These are phyloP conservation scores for Crotalaria pallida DNA, from an alignment of 306 rosid genomes.

Conservation along the genomic window DNA sequence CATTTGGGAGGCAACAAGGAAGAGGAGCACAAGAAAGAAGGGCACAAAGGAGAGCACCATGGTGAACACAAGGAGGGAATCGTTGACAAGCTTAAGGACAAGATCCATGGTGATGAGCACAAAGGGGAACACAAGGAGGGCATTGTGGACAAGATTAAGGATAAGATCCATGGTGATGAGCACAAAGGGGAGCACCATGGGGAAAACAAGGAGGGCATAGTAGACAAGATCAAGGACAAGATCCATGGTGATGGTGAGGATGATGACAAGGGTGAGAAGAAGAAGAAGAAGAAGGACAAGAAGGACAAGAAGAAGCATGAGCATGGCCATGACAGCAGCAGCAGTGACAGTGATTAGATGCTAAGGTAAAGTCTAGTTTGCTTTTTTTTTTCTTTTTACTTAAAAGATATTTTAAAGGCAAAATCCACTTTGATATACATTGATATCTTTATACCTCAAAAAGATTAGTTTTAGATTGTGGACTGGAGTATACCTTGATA, in stretches of 20 bases:
- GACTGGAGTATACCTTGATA: too few relatives aligned
- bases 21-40: slow-evolving; percentile 12
- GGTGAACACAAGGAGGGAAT: slow-evolving; percentile 23
- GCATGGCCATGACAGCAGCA: slow-evolving; percentile 21
- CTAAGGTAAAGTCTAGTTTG: background rate
- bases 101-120: slow-evolving; percentile 6
- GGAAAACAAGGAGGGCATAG: slow-evolving; percentile 23
- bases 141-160: slow-evolving; percentile 31
- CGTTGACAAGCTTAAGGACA: slow-evolving; percentile 34
- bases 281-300: slow-evolving; percentile 20
- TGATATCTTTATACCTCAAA: too few relatives aligned
- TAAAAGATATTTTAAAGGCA: too few relatives aligned
- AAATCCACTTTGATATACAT: too few relatives aligned
- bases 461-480: too few relatives aligned
- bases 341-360: slow-evolving; percentile 41
- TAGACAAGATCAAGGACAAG: slow-evolving; percentile 39
- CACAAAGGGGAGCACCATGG: background rate
- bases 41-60: background rate
- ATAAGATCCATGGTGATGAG: slow-evolving; percentile 29
- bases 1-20: slow-evolving; percentile 38
- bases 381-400: too few relatives aligned
- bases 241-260: slow-evolving; percentile 20
- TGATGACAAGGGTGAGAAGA: background rate
- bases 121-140: slow-evolving; percentile 26
- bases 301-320: slow-evolving; percentile 11